Conservation (phyloP, 2,329 filamentous ascomycete genomes). For the Sarocladium kiliense region DNA sequence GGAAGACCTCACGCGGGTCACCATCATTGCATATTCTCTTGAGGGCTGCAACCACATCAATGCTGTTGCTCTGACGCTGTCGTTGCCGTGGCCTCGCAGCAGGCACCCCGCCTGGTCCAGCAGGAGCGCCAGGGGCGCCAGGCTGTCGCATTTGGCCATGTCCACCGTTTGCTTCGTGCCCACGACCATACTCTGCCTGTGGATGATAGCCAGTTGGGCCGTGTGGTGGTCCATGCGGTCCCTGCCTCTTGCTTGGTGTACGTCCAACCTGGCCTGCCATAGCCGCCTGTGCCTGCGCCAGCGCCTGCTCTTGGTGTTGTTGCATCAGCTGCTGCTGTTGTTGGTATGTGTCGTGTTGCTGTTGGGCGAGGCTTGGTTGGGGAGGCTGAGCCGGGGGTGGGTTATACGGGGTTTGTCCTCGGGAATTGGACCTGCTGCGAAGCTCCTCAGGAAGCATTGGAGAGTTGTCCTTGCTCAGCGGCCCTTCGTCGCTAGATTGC, state of each 20-base stretch:
- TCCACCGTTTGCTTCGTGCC: neutral
- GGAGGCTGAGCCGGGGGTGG: conserved; percentile 32
- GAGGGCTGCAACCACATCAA: conserved; percentile 78
- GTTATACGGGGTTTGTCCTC: conserved; percentile 45
- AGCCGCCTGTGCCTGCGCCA: conserved; percentile 73
- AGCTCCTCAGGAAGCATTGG: conserved; percentile 63
- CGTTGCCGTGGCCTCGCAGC: conserved; percentile 69
- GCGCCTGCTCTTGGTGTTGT: conserved; percentile 82
- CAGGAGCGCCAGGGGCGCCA: conserved; percentile 16
- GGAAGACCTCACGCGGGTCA: conserved; percentile 84
- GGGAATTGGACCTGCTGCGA: conserved; percentile 64
- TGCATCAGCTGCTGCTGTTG: conserved; percentile 59
- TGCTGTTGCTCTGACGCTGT: conserved; percentile 69
- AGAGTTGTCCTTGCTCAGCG: conserved; percentile 46
- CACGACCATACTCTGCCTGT: conserved; percentile 18
- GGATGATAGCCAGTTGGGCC: conserved; percentile 26
- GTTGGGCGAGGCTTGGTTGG: neutral
- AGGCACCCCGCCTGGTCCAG: conserved; percentile 33
- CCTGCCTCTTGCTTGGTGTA: conserved; percentile 66
- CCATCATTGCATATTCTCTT: conserved; percentile 86
- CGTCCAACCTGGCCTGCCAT: conserved; percentile 67
- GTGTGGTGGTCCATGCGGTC: neutral
- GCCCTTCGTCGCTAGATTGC: conserved; percentile 46
- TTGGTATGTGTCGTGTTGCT: conserved; percentile 6
- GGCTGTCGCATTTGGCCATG: conserved; percentile 9